Percentiles rank a stretch among this genome's conserved stretches.
phyloP scores from a whole-genome alignment of 75 land plant genomes.

The Ceratopteris richardii region DNA sequence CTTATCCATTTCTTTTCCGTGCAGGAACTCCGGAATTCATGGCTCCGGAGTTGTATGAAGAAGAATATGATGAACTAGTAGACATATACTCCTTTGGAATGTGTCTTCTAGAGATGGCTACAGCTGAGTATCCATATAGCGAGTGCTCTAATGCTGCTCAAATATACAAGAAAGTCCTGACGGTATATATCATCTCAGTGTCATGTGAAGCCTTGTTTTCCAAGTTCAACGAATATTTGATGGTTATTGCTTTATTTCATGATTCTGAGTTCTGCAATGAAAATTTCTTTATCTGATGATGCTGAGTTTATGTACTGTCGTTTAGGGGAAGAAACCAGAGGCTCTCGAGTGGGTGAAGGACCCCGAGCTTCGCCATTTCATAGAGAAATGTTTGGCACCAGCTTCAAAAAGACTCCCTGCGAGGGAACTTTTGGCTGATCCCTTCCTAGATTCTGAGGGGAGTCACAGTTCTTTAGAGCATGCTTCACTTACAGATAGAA shows the following conservation, averaged over 20 bases:
- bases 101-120: constrained; percentile 36
- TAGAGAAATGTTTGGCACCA: constrained; percentile 49
- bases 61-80: constrained; percentile 31
- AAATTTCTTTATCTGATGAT: too few relatives aligned
- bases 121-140: constrained; percentile 30
- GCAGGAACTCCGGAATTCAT: constrained; percentile 37
- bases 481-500: not conserved
- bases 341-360: constrained; percentile 52
- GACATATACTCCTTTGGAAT: constrained; percentile 37
- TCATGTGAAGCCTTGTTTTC: too few relatives aligned
- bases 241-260: too few relatives aligned
- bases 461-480: not conserved
- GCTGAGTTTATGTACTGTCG: too few relatives aligned
- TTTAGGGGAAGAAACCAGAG: constrained; percentile 55
- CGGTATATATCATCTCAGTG: constrained; percentile 15
- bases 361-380: constrained; percentile 43
- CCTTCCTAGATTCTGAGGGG: constrained; percentile 36
- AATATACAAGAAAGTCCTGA: constrained; percentile 27
- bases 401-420: constrained; percentile 59
- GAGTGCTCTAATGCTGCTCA: constrained; percentile 27
- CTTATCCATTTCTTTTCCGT: not conserved
- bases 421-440: constrained; percentile 51
- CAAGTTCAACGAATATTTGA: too few relatives aligned
- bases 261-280: too few relatives aligned
- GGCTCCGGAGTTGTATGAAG: constrained; percentile 34